phyloP scores from a whole-genome alignment of 441 rosid genomes.

The Melastoma candidum region DNA sequence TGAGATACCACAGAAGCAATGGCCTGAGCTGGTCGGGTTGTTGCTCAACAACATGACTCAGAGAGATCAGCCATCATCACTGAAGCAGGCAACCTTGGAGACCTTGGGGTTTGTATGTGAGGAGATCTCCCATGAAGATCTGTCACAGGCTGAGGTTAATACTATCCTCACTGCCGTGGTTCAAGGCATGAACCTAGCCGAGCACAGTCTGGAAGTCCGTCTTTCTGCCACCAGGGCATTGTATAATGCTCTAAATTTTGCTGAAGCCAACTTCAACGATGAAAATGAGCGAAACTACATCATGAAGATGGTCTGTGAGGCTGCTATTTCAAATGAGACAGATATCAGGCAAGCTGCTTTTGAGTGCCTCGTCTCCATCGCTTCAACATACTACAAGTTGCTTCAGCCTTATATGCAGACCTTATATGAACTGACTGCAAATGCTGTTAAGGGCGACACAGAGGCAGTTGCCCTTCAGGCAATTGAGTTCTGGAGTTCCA shows the following conservation, averaged over 20 bases:
- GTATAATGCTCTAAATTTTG: constrained; percentile 77
- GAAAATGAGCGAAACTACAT: constrained; percentile 85
- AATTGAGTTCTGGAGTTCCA: constrained; percentile 90
- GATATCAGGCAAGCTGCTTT: constrained; percentile 88
- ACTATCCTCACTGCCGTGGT: constrained; percentile 88
- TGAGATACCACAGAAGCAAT: constrained; percentile 8
- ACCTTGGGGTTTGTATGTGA: constrained; percentile 89
- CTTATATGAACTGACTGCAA: constrained; percentile 75
- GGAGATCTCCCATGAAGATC: constrained; percentile 61
- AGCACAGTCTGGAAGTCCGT: constrained; percentile 56
- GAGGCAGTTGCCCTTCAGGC: constrained; percentile 94
- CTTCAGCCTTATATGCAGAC: constrained; percentile 71
- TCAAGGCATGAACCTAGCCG: constrained; percentile 83
- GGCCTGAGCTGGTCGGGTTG: constrained; percentile 10
- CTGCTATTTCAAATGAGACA: constrained; percentile 68
- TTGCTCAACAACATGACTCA: constrained; percentile 76
- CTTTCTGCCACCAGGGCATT: constrained; percentile 81
- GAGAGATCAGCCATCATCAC: constrained; percentile 27
- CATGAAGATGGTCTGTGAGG: constrained; percentile 86
- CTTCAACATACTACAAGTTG: constrained; percentile 69
- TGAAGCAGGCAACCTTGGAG: constrained; percentile 87
- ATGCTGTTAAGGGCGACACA: constrained; percentile 80
- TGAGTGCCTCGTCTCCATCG: constrained; percentile 89
- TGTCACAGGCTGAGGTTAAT: constrained; percentile 75
- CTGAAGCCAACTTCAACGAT: constrained; percentile 81